A percentile compares a stretch with the other conserved stretches of the same genome.
Conservation (phyloP, 1,139 yeast genomes). For the Pichia sp. region DNA sequence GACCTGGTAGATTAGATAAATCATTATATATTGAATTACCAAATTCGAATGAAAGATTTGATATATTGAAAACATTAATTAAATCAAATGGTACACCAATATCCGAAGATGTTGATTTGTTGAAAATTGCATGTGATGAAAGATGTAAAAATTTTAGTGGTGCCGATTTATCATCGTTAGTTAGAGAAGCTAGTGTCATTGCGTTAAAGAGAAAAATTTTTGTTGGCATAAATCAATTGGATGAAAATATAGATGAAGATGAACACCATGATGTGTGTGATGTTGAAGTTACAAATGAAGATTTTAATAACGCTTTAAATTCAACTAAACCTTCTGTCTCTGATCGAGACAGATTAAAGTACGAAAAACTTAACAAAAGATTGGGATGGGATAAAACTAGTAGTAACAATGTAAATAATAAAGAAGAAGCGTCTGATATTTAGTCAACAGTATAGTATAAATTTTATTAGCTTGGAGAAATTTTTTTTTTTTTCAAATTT, state of each 20-base stretch:
- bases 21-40: conserved; percentile 90
- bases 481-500: neutral
- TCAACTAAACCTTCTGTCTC: conserved; percentile 87
- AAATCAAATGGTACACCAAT: conserved; percentile 71
- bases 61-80: conserved; percentile 73
- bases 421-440: conserved; percentile 10
- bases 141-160: conserved; percentile 89
- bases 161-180: conserved; percentile 88
- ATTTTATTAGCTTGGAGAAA: neutral
- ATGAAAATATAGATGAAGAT: conserved; percentile 29
- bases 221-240: conserved; percentile 32
- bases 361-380: conserved; percentile 41
- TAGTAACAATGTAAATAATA: conserved; percentile 2
- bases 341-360: conserved; percentile 73
- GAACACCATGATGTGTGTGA: conserved; percentile 18
- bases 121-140: conserved; percentile 59
- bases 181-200: conserved; percentile 85
- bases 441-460: neutral
- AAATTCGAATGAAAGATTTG: conserved; percentile 64
- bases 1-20: conserved; percentile 95
- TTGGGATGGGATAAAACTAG: conserved; percentile 31
- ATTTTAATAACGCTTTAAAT: conserved; percentile 65
- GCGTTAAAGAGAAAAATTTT: conserved; percentile 74
- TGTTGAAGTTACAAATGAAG: conserved; percentile 53
- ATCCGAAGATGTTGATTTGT: conserved; percentile 53